phyloP scores from a whole-genome alignment of 192 early-diverging fungal species.

The Geosiphon pyriformis region DNA sequence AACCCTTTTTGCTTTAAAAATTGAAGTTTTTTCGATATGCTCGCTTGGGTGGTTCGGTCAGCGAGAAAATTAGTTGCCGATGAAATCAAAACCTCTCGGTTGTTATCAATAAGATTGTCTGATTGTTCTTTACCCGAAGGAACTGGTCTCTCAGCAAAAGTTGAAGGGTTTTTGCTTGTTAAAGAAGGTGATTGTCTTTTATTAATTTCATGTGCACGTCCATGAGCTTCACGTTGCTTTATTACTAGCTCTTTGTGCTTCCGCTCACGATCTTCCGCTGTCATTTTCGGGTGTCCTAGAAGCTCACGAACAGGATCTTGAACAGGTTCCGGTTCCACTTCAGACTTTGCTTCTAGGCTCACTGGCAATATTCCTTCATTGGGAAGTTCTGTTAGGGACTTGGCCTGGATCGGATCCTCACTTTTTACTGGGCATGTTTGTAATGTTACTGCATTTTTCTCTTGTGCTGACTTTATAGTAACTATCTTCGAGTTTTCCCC shows the following conservation, averaged over 20 bases:
- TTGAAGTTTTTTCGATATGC: slow-evolving; percentile 56
- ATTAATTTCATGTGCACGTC: neutral
- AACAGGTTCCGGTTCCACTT: too few relatives aligned
- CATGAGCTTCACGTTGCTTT: neutral
- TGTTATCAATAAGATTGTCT: slow-evolving; percentile 11
- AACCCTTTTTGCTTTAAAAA: slow-evolving; percentile 71
- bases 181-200: neutral
- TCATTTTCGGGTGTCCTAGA: neutral
- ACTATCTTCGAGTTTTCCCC: too few relatives aligned
- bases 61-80: slow-evolving; percentile 57
- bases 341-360: too few relatives aligned
- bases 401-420: too few relatives aligned
- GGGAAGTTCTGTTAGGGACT: too few relatives aligned
- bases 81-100: slow-evolving; percentile 37
- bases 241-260: slow-evolving; percentile 3
- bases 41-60: slow-evolving; percentile 60
- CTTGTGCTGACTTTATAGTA: too few relatives aligned
- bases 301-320: neutral
- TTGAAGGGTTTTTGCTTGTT: neutral
- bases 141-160: too few relatives aligned
- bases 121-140: neutral
- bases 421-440: too few relatives aligned
- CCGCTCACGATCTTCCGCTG: neutral
- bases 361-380: too few relatives aligned
- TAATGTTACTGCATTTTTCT: too few relatives aligned